Base-by-base conservation (phyloP, 148 eudicot genomes). In the Linanthus parryae region DNA sequence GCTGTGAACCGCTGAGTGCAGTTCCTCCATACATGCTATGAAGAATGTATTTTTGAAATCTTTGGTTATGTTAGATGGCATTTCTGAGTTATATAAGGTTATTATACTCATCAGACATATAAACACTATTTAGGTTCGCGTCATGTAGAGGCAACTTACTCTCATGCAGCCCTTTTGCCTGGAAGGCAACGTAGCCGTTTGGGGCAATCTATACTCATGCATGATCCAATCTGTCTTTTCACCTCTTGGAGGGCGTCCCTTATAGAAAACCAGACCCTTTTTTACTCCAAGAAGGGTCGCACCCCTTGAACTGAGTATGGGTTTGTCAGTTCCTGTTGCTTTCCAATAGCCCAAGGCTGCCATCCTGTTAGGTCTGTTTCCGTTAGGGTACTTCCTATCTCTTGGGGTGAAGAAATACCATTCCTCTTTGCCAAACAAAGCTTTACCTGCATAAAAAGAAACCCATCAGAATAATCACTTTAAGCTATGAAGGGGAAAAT, bases 321-420 rank as follows among this genome's bases (percentile, higher is more conserved):
- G 66, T 22, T 56, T 68, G 28, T 61, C 63, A 0, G 57, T 61
- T 22, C 72, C 61, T 3, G 66, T 67, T 35, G 72, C 65, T 48
- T 67, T 67, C 72, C 72, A 67, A 23, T 68, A 68, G 9, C 73
- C 67, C 0, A 30, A 49, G 17, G 31, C 62, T 1, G 73, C 67
- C 0, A 67, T 47, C 24, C 73, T 48, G 57, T 68, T 68, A 12
- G 73, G 67, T 0, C 73, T 58, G 28, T 44, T 63, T 21, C 73
- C 73, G 33, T 68, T 68, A 4, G 67, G 67, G 30, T 68, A 68
- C 47, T 68, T 68, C 54, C 67, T 16, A 52, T 68, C 73, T 13
- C 62, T 63, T 1, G 63, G 59, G 8, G 63, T 62, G 24, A 68
- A 68, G 59, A 62, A 68, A 31, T 42, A 68, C 73, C 67, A 68